Base-by-base conservation (phyloP, 164 flowering plant genomes). In the Macadamia tetraphylla region DNA sequence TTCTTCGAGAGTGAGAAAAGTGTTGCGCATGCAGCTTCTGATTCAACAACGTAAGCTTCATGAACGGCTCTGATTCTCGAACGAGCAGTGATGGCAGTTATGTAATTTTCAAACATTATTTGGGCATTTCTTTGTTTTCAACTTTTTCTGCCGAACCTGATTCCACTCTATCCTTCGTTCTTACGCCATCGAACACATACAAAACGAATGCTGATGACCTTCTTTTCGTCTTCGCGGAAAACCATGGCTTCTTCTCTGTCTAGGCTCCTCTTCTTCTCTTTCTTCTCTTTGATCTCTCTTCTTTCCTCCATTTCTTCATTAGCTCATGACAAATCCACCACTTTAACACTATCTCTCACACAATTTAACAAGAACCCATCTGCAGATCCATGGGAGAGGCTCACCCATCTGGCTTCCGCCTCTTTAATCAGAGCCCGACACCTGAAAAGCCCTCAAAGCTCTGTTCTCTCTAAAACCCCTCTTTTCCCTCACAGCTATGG, bases 371-470 rank as follows among this genome's bases (percentile, higher is more conserved):
- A 60, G 29, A 71, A 42, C 70, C 76, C 81, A 66, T 69, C 76
- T 35, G 58, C 72, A 23, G 73, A 75, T 64, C 76, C 80, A 48
- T 72, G 29, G 60, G 63, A 72, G 68, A 63, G 59, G 14, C 79
- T 83, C 69, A 69, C 77, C 66, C 70, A 70, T 59, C 57, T 83
- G 29, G 85, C 81, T 23, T 67, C 81, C n/a, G 48, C 73, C 49
- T 82, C 91, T 51, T 46, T 85, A 29, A 63, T 73, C 71, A 74
- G 89, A 78, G 89, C 89, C 70, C 78, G 78, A 53, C 85, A 76
- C 73, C 74, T 85, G 46, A 85, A 85, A 76, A 70, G 67, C 43
- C 83, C 83, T 57, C 42, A 63, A 17, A 9, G 42, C 31, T 10
- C 70, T 69, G 14, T 69, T 48, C 6, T 52, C 46, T 46, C 78